Base-by-base conservation (phyloP, 164 flowering plant species). In the Magnolia officinalis region DNA sequence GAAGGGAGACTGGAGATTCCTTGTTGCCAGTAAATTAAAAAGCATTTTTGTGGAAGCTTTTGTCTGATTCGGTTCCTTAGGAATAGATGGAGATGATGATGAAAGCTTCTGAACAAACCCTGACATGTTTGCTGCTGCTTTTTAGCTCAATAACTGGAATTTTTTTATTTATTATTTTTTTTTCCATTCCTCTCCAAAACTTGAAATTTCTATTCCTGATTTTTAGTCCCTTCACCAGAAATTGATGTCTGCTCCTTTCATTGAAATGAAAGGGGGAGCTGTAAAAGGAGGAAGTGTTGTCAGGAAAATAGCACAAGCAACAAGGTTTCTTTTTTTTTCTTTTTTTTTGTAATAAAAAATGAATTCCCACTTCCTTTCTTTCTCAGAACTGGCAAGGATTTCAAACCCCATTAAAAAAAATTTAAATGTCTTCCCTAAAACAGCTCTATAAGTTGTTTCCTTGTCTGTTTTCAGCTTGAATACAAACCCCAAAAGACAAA, bases 1-100 rank as follows among this genome's bases (percentile, higher is more conserved):
- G 81, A 75, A 78, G 70, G 81, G 66, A 50, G 72, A 73, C 75
- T 71, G 75, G 69, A 87, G 87, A 85, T 81, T 85, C 89, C 85
- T 85, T 84, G 84, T 52, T 70, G 59, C 82, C 85, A 80, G 84
- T 80, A 75, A 82, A 77, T 76, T 80, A 75, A 80, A 84, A 84
- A 85, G 85, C 81, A 83, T 74, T 77, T 71, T 31, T 76, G 76
- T 81, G 67, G 81, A 88, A 84, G 87, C 89, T 87, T 85, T 83
- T 87, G 88, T 89, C 89, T 86, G 90, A 83, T 85, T 87, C 76
- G 73, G 82, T 85, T 87, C 79, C 82, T 81, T 83, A 79, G 80
- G 78, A 37, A 83, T 80, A 81, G 80, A 82, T 73, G 80, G 84
- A 68, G 68, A 59, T 77, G 85, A 81, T 87, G 77, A 88, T 81